phyloP scores from a whole-genome alignment of 2,329 filamentous ascomycete genomes.

The Penicillium expansum region DNA sequence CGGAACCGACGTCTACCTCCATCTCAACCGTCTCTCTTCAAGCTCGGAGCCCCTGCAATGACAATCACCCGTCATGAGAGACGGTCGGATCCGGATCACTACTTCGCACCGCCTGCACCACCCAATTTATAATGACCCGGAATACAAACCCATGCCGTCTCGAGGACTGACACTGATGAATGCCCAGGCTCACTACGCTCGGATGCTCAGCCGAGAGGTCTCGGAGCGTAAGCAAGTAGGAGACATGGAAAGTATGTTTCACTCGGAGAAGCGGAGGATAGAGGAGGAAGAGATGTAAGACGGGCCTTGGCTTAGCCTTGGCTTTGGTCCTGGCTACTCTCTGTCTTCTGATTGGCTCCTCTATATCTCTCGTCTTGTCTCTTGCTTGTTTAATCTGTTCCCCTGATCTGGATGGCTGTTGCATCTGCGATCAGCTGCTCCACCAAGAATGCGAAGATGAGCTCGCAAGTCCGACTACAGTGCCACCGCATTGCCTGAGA shows the following conservation, averaged over 20 bases:
- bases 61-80: constrained; percentile 82
- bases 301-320: not conserved
- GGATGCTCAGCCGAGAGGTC: constrained; percentile 69
- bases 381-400: not conserved
- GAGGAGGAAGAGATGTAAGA: constrained; percentile 22
- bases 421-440: not conserved
- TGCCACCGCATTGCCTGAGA: not conserved
- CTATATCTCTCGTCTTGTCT: not conserved
- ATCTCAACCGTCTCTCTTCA: constrained; percentile 91
- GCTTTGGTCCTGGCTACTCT: not conserved
- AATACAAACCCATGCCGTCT: constrained; percentile 37
- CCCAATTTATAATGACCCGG: constrained; percentile 36
- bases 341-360: not conserved
- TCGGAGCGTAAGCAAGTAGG: constrained; percentile 87
- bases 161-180: constrained; percentile 54
- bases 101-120: constrained; percentile 43
- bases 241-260: constrained; percentile 75
- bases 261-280: constrained; percentile 43
- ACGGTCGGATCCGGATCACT: constrained; percentile 52
- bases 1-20: constrained; percentile 96
- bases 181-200: constrained; percentile 63
- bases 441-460: not conserved
- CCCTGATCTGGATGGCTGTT: not conserved
- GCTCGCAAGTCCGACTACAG: not conserved
- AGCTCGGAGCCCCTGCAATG: constrained; percentile 97